Conservation (phyloP, 257 asterid genomes). For the Dorcoceras hygrometricum region DNA sequence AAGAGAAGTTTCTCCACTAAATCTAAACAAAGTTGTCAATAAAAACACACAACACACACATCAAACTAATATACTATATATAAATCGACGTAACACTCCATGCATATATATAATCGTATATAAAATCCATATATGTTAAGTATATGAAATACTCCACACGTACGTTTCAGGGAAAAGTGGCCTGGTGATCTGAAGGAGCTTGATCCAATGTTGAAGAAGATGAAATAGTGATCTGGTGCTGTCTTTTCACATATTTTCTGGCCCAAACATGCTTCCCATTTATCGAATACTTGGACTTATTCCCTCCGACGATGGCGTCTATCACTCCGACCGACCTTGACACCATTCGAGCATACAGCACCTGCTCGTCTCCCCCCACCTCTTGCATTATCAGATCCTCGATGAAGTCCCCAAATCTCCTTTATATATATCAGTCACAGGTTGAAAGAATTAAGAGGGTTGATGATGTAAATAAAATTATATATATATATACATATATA, state of each 20-base stretch:
- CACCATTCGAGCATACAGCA: conserved; percentile 62
- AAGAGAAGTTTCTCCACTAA: background rate
- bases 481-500: background rate
- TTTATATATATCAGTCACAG: conserved; percentile 11
- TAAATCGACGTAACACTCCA: too few relatives aligned
- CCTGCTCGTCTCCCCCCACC: conserved; percentile 51
- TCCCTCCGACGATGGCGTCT: conserved; percentile 38
- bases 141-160: too few relatives aligned
- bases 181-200: too few relatives aligned
- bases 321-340: conserved; percentile 32
- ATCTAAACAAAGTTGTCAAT: too few relatives aligned
- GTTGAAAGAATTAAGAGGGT: background rate
- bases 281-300: conserved; percentile 58
- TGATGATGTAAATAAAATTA: too few relatives aligned
- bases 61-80: too few relatives aligned
- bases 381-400: conserved; percentile 69
- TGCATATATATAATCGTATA: too few relatives aligned
- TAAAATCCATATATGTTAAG: too few relatives aligned
- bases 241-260: conserved; percentile 46
- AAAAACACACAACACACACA: too few relatives aligned
- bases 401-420: conserved; percentile 69
- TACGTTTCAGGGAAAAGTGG: too few relatives aligned
- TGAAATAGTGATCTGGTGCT: background rate
- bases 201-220: background rate
- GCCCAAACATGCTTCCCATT: conserved; percentile 91